phyloP scores from a whole-genome alignment of 768 basidiomycete genomes.

The Trametes cingulata region DNA sequence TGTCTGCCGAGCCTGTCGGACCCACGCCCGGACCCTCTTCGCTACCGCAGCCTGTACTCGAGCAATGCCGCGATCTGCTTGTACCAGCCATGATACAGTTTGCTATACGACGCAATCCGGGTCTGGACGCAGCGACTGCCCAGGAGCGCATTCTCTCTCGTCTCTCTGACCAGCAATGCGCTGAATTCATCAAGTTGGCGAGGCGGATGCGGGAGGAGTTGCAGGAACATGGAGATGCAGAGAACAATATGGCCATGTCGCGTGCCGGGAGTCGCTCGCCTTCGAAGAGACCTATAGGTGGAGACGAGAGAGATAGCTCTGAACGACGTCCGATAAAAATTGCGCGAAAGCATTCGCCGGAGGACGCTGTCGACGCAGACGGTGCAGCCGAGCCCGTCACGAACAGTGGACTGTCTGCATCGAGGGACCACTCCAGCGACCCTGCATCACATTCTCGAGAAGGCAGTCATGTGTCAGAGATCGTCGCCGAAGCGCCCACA shows the following conservation, averaged over 20 bases:
- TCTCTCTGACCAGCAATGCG: slow-evolving; percentile 23
- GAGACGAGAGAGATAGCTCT: background rate
- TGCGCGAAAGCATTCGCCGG: background rate
- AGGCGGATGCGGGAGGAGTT: slow-evolving; percentile 17
- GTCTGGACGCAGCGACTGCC: slow-evolving; percentile 11
- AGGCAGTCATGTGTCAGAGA: background rate
- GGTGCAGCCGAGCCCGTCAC: too few species aligned
- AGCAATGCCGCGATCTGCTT: slow-evolving; percentile 14
- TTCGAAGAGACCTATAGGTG: background rate
- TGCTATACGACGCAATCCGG: slow-evolving; percentile 10
- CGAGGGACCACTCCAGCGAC: background rate
- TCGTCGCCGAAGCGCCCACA: background rate
- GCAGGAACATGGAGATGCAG: background rate
- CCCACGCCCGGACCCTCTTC: background rate
- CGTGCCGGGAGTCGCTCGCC: background rate
- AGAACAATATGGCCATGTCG: background rate
- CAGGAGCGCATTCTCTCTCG: slow-evolving; percentile 12
- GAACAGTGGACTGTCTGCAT: background rate
- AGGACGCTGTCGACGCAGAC: background rate
- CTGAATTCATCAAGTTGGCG: slow-evolving; percentile 24
- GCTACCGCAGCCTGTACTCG: slow-evolving; percentile 2
- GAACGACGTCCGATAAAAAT: background rate
- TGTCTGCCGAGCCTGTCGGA: background rate
- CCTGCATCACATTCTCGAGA: background rate
- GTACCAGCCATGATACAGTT: slow-evolving; percentile 9